phyloP scores from a whole-genome alignment of 495 filamentous ascomycete genomes.

The Glutinoglossum americanum region DNA sequence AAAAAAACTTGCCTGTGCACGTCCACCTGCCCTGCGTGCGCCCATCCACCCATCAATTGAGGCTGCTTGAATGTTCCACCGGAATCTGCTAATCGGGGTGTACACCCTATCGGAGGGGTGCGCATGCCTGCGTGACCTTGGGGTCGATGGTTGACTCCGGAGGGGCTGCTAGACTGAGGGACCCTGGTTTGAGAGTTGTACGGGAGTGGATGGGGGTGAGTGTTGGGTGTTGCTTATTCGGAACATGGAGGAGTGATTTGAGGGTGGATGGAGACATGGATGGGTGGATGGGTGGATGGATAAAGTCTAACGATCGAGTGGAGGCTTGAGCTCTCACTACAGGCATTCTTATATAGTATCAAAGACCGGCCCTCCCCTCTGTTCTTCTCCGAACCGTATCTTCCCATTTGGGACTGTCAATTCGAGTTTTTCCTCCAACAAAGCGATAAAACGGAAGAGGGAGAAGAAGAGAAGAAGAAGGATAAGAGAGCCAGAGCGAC shows the following conservation, averaged over 20 bases:
- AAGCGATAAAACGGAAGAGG: background rate
- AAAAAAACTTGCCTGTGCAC: background rate
- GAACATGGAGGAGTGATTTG: background rate
- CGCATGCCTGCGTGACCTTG: background rate
- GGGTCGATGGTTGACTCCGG: no score
- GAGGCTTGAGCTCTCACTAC: background rate
- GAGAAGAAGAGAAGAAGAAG: background rate
- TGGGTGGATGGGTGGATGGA: background rate
- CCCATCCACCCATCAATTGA: background rate
- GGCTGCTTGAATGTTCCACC: background rate
- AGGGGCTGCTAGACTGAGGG: background rate
- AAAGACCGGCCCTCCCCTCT: background rate
- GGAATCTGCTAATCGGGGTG: background rate
- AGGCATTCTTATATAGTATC: background rate
- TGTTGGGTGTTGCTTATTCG: background rate
- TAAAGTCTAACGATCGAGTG: background rate
- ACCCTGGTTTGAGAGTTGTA: background rate
- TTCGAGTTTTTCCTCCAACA: no score
- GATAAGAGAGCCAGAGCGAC: no score
- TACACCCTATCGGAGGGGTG: background rate
- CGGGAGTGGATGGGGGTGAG: background rate
- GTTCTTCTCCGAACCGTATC: background rate
- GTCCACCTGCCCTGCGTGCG: background rate
- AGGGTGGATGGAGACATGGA: background rate
- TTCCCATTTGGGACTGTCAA: background rate